Evolutionary conservation across 768 basidiomycete species (phyloP), one percentile per base, ranked within the genome.

Genomic region (Termitomyces bulborhizus): DNA sequence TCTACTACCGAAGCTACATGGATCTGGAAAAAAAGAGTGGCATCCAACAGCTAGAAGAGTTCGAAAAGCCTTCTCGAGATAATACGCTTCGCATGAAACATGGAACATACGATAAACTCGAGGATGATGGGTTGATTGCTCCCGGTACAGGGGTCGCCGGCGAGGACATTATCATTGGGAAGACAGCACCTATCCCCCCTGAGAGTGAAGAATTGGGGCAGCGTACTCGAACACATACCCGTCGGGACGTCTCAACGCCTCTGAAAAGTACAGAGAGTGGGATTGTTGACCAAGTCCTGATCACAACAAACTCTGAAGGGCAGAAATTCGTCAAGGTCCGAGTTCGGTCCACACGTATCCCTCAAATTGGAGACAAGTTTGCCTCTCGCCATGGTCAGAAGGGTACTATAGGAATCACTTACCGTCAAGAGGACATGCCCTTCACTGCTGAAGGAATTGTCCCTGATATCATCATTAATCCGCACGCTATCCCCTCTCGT

Each of bases 361-460:
- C 97, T 31, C 96, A 99, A 69, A 97, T 89, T 53, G 97, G 97
- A 40, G 97, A 99, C 79, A 99, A 99, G 73, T 99, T 99, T 62
- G 97, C 97, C 1, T 99, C 97, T 46, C 90, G 97, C 66, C 97
- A 99, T 66, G 97, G 97, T 65, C 97, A 99, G 74, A 99, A 99
- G 77, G 97, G 97, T 71, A 99, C 97, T 9, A 96, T 98, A 59
- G 97, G 97, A 73, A 97, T 99, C 71, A 98, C 96, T 0, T 99
- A 99, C 68, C 92, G 97, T 50, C 97, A 98, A 70, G 97, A 99
- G 70, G 97, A 99, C 68, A 98, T 99, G 97, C 97, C 97, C 31
- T 99, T 98, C 76, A 96, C 94, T 3, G 85, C 87, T 2, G 94
- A 98, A 67, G 97, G 97, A 56, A 93, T 98, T 63, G 91, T 91